Base-by-base conservation (phyloP, 192 early-diverging fungal genomes). In the Kickxella alabastrina region DNA sequence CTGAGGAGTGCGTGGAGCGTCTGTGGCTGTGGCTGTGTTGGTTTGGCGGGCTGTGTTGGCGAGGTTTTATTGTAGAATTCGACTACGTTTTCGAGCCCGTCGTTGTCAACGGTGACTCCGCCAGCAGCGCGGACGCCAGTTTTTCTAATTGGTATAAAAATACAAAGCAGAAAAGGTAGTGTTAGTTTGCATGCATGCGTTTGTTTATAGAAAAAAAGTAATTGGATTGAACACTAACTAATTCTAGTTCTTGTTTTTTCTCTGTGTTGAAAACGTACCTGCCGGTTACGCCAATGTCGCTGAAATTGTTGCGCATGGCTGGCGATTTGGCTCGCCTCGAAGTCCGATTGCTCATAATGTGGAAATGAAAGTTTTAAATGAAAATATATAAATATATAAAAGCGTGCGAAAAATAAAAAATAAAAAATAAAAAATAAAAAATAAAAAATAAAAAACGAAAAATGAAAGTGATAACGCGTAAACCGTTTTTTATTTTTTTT, bases 31-130 rank as follows among this genome's bases (percentile, higher is more conserved):
- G n/a, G n/a, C n/a, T n/a, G n/a, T n/a, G n/a, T n/a, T n/a, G n/a
- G n/a, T 10, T 49, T 68, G 19, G 60, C n/a, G 14, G 43, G 9
- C 15, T 57, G 43, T 9, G 19, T 39, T 13, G 69, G 69, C 44
- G 69, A 57, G 13, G 69, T 73, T 24, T 61, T 52, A 38, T 61
- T 53, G 51, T 65, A 73, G 38, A 73, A 73, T 58, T 65, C 69
- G 19, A 61, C 69, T 13, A 73, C 62, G 35, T 73, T 73, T 17
- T 73, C 69, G 36, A 73, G 21, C 18, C 69, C 69, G 19, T 73
- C 69, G 0, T 57, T 52, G 46, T 73, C 69, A 2, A 73, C 62
- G 10, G 31, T 49, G 9, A 73, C 69, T 27, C 39, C 27, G 19
- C 69, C 69, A 0, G 69, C 54, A 12, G 65, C 69, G 6, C 62